Base-by-base conservation (phyloP, 306 rosid genomes). In the Lathyrus oleraceus region DNA sequence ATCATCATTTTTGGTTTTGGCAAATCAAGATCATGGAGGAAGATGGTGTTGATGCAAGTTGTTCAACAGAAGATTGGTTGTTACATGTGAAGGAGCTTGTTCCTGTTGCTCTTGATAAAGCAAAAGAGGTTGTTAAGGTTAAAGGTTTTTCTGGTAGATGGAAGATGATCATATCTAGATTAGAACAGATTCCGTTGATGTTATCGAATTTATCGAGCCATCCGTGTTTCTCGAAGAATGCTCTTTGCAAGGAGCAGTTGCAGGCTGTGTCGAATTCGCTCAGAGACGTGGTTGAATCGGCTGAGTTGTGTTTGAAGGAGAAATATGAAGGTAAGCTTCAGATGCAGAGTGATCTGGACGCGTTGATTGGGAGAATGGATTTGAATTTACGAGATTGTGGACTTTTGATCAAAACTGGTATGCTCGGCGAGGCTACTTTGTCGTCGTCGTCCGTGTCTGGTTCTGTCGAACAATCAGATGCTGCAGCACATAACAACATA, bases 311-410 rank as follows among this genome's bases (percentile, higher is more conserved):
- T 61, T 21, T 78, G 35, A 77, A 66, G 81, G 92, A 94, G 73
- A 94, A 79, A 72, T 83, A 82, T 16, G 96, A 88, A 63, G 98
- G 98, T 56, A 94, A 94, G 86, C 97, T 94, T 62, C 60, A 65
- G 77, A 94, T 91, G 94, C 97, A 94, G 81, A 94, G 96, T 51
- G 90, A 94, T 80, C 87, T 94, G 8, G 98, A 90, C 49, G 76
- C 96, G 0, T 74, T 94, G 65, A 77, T 82, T 0, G 97, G 96
- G 61, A 90, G 87, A 59, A 70, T 94, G 69, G 98, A 94, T 65
- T 86, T 94, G 79, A 90, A 85, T 81, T 84, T 94, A 56, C 81
- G 90, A 51, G 98, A 94, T 51, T 94, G 96, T 57, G 79, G 88
- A 19, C 92, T 90, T 52, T 74, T 94, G 85, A 84, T 94, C 82